Base-by-base conservation (phyloP, 148 eudicot genomes). In the Vaccinium corymbosum region DNA sequence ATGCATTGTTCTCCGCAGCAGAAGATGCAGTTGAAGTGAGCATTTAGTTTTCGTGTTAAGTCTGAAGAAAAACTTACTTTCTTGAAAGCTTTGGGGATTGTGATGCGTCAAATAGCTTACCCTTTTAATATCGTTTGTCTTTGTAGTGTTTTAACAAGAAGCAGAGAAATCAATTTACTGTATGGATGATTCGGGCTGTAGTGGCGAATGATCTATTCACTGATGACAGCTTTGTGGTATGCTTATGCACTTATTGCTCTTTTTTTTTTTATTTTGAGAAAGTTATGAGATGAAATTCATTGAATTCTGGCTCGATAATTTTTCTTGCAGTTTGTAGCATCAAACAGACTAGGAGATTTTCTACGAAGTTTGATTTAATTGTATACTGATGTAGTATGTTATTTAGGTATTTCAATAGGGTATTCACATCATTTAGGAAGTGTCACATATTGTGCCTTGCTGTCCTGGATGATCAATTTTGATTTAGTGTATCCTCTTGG, bases 151-250 rank as follows among this genome's bases (percentile, higher is more conserved):
- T 97, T 81, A 89, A 64, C 79, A 90, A 89, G 92, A 90, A 90
- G 91, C 98, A 97, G 91, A 88, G 84, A 82, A 93, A 93, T 87
- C 89, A 88, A 57, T 83, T 97, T 19, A 87, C 83, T 79, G 85
- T 88, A 76, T 97, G 99, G 99, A 87, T 86, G 38, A 91, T 93
- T 53, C 91, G 91, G 83, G 95, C 99, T 79, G 92, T 94, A 53
- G 87, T 93, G 89, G 95, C 94, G 15, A 97, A 94, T 92, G 99
- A 97, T 90, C 90, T 97, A 48, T 91, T 90, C 84, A 94, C 99
- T 20, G 99, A 97, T 89, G 99, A 97, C 87, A 94, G 99, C 80
- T 97, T 97, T 90, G 98, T 97, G 95, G 99, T 97, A 87, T 81
- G 95, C 76, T 78, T 85, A 82, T 78, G 38, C 29, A 50, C 66